Conservation (phyloP, 2,329 filamentous ascomycete genomes). For the Monosporascus sp. region DNA sequence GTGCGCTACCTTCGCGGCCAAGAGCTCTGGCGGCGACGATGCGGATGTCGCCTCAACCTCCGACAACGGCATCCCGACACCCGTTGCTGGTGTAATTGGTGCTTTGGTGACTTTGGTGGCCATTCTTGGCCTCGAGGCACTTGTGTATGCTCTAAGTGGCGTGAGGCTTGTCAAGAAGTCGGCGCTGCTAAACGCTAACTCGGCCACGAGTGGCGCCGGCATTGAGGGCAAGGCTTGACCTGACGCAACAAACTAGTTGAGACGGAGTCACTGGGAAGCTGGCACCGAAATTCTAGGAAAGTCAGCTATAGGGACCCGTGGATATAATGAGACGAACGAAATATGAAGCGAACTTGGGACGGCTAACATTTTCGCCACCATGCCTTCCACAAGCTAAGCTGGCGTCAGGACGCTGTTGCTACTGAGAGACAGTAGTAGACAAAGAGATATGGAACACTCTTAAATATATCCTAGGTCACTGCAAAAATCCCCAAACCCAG, state of each 20-base stretch:
- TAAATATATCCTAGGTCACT: too few relatives aligned
- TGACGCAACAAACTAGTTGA: background rate
- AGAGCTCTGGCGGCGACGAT: constrained; percentile 17
- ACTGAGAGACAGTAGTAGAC: too few relatives aligned
- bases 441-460: too few relatives aligned
- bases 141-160: constrained; percentile 38
- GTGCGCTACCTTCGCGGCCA: constrained; percentile 46
- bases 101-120: constrained; percentile 58
- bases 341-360: too few relatives aligned
- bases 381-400: too few relatives aligned
- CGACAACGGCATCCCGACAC: constrained; percentile 53
- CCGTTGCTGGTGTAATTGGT: constrained; percentile 78
- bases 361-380: too few relatives aligned
- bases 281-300: too few relatives aligned
- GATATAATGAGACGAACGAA: too few relatives aligned
- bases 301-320: too few relatives aligned
- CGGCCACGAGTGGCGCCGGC: constrained; percentile 1
- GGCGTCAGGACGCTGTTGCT: too few relatives aligned
- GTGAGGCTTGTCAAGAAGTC: constrained; percentile 46
- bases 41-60: constrained; percentile 17
- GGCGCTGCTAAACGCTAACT: constrained; percentile 20
- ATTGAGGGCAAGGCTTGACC: constrained; percentile 15
- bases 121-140: constrained; percentile 39
- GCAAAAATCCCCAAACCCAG: too few relatives aligned
- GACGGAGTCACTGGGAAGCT: too few relatives aligned